Evolutionary conservation across 768 basidiomycete species (phyloP).

Genomic region (Russula emetica): DNA sequence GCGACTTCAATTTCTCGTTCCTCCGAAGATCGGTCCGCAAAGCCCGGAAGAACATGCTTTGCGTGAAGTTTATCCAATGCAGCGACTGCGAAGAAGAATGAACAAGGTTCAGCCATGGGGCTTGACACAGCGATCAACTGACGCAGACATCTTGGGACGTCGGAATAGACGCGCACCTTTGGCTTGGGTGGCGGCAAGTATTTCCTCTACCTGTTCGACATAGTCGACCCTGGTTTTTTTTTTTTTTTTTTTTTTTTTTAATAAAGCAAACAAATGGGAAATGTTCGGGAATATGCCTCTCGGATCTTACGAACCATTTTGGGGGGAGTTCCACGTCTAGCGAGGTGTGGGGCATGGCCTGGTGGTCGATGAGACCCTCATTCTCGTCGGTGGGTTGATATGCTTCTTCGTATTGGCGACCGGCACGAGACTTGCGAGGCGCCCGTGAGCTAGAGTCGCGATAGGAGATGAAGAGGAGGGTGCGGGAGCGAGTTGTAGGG

Average conservation of each 20-base stretch:
- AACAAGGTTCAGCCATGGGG: conserved; percentile 26
- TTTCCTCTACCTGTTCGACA: conserved; percentile 82
- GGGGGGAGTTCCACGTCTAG: conserved; percentile 69
- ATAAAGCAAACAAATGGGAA: conserved; percentile 17
- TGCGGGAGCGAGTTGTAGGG: conserved; percentile 75
- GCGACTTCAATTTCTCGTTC: conserved; percentile 88
- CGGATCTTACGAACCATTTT: conserved; percentile 58
- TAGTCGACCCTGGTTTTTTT: conserved; percentile 72
- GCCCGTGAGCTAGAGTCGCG: conserved; percentile 67
- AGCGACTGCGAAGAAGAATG: conserved; percentile 52
- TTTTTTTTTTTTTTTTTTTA: not conserved
- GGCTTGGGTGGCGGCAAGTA: conserved; percentile 59
- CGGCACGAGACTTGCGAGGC: conserved; percentile 38
- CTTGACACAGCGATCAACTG: conserved; percentile 24
- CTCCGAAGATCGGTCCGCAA: conserved; percentile 90
- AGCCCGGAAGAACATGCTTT: conserved; percentile 93
- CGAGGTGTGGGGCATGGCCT: conserved; percentile 47
- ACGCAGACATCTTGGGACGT: conserved; percentile 18
- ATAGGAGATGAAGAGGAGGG: conserved; percentile 90
- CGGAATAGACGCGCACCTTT: conserved; percentile 61
- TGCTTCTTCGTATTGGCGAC: conserved; percentile 46
- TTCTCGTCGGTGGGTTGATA: conserved; percentile 56
- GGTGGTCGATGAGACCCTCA: conserved; percentile 53
- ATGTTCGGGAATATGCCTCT: conserved; percentile 25
- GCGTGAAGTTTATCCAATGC: conserved; percentile 92